Conservation (phyloP, 371 early-diverging fungal species). For the Apophysomyces variabilis region DNA sequence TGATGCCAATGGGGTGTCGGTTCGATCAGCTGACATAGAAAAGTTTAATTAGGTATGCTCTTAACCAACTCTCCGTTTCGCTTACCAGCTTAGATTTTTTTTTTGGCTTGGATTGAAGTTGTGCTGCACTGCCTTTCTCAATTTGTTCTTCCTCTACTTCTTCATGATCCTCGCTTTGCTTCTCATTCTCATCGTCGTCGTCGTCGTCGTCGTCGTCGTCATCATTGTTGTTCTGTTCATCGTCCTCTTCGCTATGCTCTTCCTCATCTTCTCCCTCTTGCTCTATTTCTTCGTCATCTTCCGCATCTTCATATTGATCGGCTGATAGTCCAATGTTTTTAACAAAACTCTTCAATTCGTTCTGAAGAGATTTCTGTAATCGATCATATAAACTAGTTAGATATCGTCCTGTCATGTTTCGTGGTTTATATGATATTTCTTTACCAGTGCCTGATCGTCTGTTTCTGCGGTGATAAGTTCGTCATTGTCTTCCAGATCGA, state of each 20-base stretch:
- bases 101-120: slow-evolving; percentile 26
- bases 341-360: slow-evolving; percentile 42
- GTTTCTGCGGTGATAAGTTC: slow-evolving; percentile 25
- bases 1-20: slow-evolving; percentile 63
- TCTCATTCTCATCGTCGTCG: slow-evolving; percentile 25
- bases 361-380: slow-evolving; percentile 29
- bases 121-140: not conserved
- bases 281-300: slow-evolving; percentile 35
- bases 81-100: slow-evolving; percentile 17
- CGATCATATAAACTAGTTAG: not conserved
- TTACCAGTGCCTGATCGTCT: slow-evolving; percentile 22
- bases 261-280: slow-evolving; percentile 14
- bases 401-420: not conserved
- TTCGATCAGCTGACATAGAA: slow-evolving; percentile 35
- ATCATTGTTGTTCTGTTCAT: slow-evolving; percentile 24
- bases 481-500: slow-evolving; percentile 33
- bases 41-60: not conserved
- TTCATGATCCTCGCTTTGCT: slow-evolving; percentile 21
- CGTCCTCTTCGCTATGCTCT: slow-evolving; percentile 22
- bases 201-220: slow-evolving; percentile 34
- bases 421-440: not conserved
- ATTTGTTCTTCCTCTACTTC: slow-evolving; percentile 13
- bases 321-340: slow-evolving; percentile 38
- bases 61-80: slow-evolving; percentile 4
- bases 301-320: slow-evolving; percentile 28